A percentile compares a stretch with the other conserved stretches of the same genome.
Conservation (phyloP, 257 asterid genomes). For the Solanum microdontum region DNA sequence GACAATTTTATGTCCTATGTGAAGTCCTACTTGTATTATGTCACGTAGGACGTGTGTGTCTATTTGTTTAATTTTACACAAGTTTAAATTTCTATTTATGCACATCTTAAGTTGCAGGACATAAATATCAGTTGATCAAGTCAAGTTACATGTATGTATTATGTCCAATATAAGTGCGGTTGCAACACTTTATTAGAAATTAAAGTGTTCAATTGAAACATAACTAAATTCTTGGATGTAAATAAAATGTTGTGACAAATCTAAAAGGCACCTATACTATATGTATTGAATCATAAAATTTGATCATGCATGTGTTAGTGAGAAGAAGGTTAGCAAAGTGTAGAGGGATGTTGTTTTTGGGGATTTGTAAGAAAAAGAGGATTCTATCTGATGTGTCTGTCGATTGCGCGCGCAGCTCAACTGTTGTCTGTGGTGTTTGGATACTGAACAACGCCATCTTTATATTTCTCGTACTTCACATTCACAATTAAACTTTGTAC, state of each 20-base stretch:
- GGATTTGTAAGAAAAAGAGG: not conserved
- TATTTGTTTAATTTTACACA: too few species aligned
- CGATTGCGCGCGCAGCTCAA: not conserved
- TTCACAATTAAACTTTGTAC: not conserved
- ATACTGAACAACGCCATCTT: not conserved
- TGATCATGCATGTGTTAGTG: not conserved
- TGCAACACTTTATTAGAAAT: too few species aligned
- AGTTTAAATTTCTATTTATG: rapidly evolving
- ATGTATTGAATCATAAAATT: too few species aligned
- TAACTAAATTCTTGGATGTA: too few species aligned
- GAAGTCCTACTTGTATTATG: too few species aligned
- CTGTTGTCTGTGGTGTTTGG: not conserved
- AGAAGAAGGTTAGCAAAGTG: not conserved
- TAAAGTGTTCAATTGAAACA: too few species aligned
- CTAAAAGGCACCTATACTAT: too few species aligned
- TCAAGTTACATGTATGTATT: too few species aligned
- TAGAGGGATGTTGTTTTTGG: not conserved
- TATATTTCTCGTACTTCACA: not conserved
- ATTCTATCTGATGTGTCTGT: not conserved
- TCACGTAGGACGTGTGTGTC: rapidly evolving
- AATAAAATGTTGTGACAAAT: too few species aligned
- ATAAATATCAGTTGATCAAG: too few species aligned
- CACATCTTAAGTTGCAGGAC: not conserved
- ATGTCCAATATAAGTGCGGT: too few species aligned
- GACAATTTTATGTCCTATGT: too few species aligned